Evolutionary conservation across 2,329 filamentous ascomycete species (phyloP), one percentile per base, ranked within the genome.

Genomic region (Cladosporium sphaerospermum): DNA sequence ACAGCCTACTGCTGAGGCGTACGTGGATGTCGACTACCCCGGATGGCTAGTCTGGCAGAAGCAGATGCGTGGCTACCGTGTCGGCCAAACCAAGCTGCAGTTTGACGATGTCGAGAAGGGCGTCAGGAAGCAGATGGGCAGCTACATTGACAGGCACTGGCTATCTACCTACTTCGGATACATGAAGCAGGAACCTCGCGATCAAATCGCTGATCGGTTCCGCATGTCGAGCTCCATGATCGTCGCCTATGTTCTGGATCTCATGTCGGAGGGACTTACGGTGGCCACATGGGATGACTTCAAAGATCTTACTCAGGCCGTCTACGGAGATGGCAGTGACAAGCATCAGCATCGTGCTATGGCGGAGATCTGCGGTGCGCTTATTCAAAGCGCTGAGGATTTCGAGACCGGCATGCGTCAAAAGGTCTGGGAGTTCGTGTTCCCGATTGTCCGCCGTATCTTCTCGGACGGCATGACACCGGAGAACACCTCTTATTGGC

Each of bases 271-370:
- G 62, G 89, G 84, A 1, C 74, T 88, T 49, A 90, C 93, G 0
- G 75, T 77, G 11, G 86, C 86, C 19, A 95, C 83, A 0, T 88
- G 96, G 62, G 84, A 92, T 5, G 93, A 99, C 52, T 84, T 99
- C 68, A 86, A 92, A 65, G 85, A 91, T 61, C 77, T 96, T 56
- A 82, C 88, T 4, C 75, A 80, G 54, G 81, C 82, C 2, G 83
- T 95, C 0, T 97, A 89, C 64, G 92, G 85, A 11, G 92, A 99
- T 68, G 93, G 95, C 9, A 93, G 85, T 62, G 93, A 99, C 68
- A 96, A 96, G 71, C 93, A 99, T 69, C 92, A 99, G 68, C 93
- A 99, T 68, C 88, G 93, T 49, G 93, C 93, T 13, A 96, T 93
- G 2, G 83, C 93, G 0, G 93, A 99, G 71, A 96, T 99, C 53